Percentiles rank a stretch among this genome's conserved stretches.
Evolutionary conservation across 78 protist genomes (phyloP).

Genomic region (Dictyostelium firmibasis): DNA sequence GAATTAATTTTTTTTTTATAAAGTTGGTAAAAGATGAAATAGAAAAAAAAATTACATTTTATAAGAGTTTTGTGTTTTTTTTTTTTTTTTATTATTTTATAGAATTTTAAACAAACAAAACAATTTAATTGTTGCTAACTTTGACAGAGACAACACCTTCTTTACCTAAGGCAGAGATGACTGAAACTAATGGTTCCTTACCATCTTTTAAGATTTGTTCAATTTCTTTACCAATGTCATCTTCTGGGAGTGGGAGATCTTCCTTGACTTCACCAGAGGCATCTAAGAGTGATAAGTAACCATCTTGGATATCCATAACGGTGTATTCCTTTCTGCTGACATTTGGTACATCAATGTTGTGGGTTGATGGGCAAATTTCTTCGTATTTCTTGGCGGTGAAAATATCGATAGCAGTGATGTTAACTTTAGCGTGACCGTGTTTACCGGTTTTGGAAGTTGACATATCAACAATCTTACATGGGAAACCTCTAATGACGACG

Average conservation of each 20-base stretch:
- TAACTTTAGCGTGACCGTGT: slow-evolving; percentile 99
- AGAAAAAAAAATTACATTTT: no score
- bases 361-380: slow-evolving; percentile 96
- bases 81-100: no score
- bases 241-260: slow-evolving; percentile 82
- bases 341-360: slow-evolving; percentile 96
- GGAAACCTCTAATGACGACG: slow-evolving; percentile 81
- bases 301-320: slow-evolving; percentile 56
- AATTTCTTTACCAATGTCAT: slow-evolving; percentile 79
- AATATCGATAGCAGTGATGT: slow-evolving; percentile 95
- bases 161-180: slow-evolving; percentile 74
- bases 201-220: slow-evolving; percentile 29
- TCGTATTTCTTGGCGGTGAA: slow-evolving; percentile 98
- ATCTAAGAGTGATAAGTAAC: slow-evolving; percentile 41
- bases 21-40: background rate
- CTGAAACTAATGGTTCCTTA: slow-evolving; percentile 65
- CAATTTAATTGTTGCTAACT: background rate
- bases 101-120: no score
- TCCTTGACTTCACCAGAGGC: slow-evolving; percentile 51
- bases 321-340: slow-evolving; percentile 90
- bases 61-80: background rate
- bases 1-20: no score
- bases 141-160: slow-evolving; percentile 28
- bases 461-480: slow-evolving; percentile 86
- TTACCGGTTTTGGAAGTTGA: slow-evolving; percentile 99